Evolutionary conservation across 2,329 filamentous ascomycete species (phyloP), one percentile per base, ranked within the genome.

Genomic region (Paramyrothecium sp.): DNA sequence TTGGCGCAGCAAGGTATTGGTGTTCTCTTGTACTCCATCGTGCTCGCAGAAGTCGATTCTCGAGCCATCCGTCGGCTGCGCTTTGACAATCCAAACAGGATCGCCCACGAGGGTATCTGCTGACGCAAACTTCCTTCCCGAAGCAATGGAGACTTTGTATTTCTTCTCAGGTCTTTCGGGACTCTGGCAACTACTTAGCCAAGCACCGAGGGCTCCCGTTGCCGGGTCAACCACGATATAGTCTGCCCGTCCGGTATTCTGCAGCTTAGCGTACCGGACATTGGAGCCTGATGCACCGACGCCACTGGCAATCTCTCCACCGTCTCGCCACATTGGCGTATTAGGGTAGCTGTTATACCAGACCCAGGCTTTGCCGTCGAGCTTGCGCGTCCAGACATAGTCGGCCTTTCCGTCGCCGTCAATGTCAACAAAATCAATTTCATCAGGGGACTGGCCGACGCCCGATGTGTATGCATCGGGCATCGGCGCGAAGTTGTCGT

Each of bases 331-430:
- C 3, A 58, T 49, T 1, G 62, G 62, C 48, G 22, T 55, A 7
- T 58, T 54, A 19, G 60, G 60, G 17, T 63, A 62, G 38, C 59
- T 54, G 53, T 62, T 65, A 51, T 55, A 54, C 61, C 60, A 62
- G 17, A 62, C 60, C 8, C 52, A 17, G 3, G 58, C 58, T 12
- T 21, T 22, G 22, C 61, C 58, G 20, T 62, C 58, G 13, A 61
- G 26, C 2, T 54, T 51, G 19, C 58, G 51, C 3, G 58, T 62
- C 61, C 61, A 65, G 49, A 63, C 56, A 46, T 62, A 65, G 48
- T 65, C 60, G n/a, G 58, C 61, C 44, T 60, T 60, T 19, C 55
- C 62, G 23, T 63, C 61, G 50, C 63, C 61, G 54, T 65, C 53
- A n/a, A 63, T 59, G 51, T 66, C 63, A 47, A 56, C n/a, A 44